Evolutionary conservation across 108 stramenopile species (phyloP), one percentile per base, ranked within the genome.

Genomic region (Cyclostephanos invisitatus): DNA sequence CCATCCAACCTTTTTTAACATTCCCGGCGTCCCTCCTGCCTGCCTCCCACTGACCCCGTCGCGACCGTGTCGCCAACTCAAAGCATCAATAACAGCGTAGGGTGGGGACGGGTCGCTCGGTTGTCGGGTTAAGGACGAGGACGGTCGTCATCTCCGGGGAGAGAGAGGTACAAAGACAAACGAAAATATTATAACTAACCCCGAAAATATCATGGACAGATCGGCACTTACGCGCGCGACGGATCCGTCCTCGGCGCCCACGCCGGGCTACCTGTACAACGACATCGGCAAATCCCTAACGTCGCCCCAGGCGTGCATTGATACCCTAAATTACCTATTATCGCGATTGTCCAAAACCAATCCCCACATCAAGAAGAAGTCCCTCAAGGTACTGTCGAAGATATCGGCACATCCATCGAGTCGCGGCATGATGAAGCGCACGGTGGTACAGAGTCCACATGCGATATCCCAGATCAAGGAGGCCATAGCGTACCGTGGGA

Each of bases 221-320:
- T 64, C 80, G 17, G 73, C 73, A 29, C 73, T 97, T 18, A 72
- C 81, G 37, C 90, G 94, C 10, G 97, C 97, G 25, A 96, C 94
- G 62, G 91, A 96, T 56, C 59, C 82, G 50, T 89, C 96, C 74
- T 87, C 93, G 44, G 84, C 91, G 29, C 98, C 97, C 18, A 98
- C 97, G 12, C 98, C 98, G 1, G 98, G 97, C 18, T 99, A 99
- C 83, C 84, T 99, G 84, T 97, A 97, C 82, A 83, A 87, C 24
- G 98, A 99, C 74, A 97, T 99, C 60, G 92, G 95, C 73, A 92
- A 93, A 73, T 90, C 94, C 17, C 79, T 88, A 25, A 80, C 87
- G 25, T 83, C 89, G 58, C 91, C 91, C 60, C 82, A 87, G 49
- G 85, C 78, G 2, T 92, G 88, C 72, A 35, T 67, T 20, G 93